Evolutionary conservation across 768 basidiomycete genomes (phyloP).

Genomic region (Strobilomyces echinocephalus): DNA sequence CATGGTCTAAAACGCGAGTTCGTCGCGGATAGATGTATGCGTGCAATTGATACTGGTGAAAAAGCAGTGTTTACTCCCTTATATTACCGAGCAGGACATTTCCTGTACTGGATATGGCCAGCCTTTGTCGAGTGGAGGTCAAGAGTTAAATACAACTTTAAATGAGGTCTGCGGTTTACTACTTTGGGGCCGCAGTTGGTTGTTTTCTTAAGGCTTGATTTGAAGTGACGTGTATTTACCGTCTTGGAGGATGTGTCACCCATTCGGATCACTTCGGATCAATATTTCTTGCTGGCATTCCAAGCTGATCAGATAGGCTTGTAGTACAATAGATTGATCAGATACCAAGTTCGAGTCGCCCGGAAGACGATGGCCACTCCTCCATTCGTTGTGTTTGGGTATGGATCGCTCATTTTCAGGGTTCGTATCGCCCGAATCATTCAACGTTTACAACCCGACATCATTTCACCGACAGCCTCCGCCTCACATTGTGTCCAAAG

Average conservation of each 20-base stretch:
- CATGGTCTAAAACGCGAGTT: constrained; percentile 53
- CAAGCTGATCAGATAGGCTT: too few species aligned
- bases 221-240: background rate
- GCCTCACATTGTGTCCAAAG: constrained; percentile 67
- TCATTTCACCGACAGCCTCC: constrained; percentile 53
- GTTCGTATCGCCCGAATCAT: constrained; percentile 22
- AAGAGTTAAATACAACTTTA: constrained; percentile 61
- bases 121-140: constrained; percentile 53
- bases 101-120: constrained; percentile 65
- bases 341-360: background rate
- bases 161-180: constrained; percentile 3
- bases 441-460: background rate
- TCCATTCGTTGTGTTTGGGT: constrained; percentile 80
- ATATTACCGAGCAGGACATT: constrained; percentile 42
- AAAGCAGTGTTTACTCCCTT: constrained; percentile 56
- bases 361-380: constrained; percentile 7
- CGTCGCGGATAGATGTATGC: constrained; percentile 58
- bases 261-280: too few species aligned
- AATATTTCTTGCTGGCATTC: too few species aligned
- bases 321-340: too few species aligned
- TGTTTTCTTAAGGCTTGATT: too few species aligned
- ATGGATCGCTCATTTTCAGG: constrained; percentile 92
- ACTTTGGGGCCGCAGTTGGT: background rate
- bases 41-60: constrained; percentile 54
- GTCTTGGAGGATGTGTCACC: too few species aligned